These are phyloP conservation scores for Lodderomyces oxycetoniae DNA, from an alignment of 1,139 yeast genomes.

Conservation along the genomic window DNA sequence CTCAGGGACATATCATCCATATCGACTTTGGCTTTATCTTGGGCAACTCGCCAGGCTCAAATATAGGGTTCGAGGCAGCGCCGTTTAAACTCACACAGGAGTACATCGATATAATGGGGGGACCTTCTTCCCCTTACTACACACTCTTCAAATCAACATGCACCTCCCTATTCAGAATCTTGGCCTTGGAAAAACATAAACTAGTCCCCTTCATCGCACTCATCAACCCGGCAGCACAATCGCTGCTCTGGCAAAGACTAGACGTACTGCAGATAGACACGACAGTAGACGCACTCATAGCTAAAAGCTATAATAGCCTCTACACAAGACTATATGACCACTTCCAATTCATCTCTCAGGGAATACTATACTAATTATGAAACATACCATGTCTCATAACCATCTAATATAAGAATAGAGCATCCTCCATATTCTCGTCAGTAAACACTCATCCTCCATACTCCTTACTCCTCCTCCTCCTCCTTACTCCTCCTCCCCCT, in stretches of 20 bases:
- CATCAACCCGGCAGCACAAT: slow-evolving; percentile 71
- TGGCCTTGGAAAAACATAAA: slow-evolving; percentile 59
- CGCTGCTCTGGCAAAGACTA: slow-evolving; percentile 70
- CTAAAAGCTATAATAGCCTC: slow-evolving; percentile 79
- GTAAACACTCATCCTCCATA: too few relatives aligned
- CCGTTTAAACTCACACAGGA: slow-evolving; percentile 90
- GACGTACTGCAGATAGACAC: too few relatives aligned
- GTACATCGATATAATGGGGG: slow-evolving; percentile 84
- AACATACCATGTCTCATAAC: too few relatives aligned
- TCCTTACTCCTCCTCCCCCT: too few relatives aligned
- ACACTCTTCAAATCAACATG: slow-evolving; percentile 55
- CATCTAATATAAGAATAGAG: too few relatives aligned
- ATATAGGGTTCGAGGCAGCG: slow-evolving; percentile 91
- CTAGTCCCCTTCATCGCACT: slow-evolving; percentile 75
- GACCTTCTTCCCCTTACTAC: slow-evolving; percentile 57
- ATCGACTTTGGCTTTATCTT: slow-evolving; percentile 92
- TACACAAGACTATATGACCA: slow-evolving; percentile 93
- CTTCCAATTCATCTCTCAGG: slow-evolving; percentile 89
- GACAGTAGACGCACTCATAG: too few relatives aligned
- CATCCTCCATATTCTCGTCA: too few relatives aligned
- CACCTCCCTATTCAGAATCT: slow-evolving; percentile 65
- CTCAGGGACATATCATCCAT: slow-evolving; percentile 91
- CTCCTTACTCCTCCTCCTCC: too few relatives aligned
- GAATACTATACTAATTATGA: slow-evolving; percentile 61
- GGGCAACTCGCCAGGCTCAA: slow-evolving; percentile 89